Conservation (phyloP, 768 basidiomycete genomes). For the Auriculariales sp. region DNA sequence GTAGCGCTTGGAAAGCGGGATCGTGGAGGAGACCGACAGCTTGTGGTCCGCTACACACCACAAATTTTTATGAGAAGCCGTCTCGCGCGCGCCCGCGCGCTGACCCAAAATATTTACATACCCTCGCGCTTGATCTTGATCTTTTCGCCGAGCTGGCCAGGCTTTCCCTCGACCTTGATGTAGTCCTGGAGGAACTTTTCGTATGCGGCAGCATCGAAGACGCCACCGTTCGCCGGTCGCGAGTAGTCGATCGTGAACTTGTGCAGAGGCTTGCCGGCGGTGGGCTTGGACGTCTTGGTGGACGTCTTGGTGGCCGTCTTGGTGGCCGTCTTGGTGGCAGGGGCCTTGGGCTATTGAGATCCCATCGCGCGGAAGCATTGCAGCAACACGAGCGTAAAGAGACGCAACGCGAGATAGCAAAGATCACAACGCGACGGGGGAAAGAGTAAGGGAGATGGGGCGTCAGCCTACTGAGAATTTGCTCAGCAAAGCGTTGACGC, state of each 20-base stretch:
- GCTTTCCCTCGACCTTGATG: slow-evolving; percentile 86
- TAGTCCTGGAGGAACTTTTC: slow-evolving; percentile 90
- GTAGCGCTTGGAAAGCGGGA: slow-evolving; percentile 93
- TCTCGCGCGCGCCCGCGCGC: no score
- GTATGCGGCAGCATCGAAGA: slow-evolving; percentile 43
- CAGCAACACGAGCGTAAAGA: not conserved
- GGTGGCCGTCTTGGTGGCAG: slow-evolving; percentile 31
- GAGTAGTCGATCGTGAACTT: slow-evolving; percentile 83
- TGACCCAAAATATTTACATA: slow-evolving; percentile 24
- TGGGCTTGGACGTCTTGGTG: slow-evolving; percentile 42
- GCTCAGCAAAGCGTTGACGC: slow-evolving; percentile 79
- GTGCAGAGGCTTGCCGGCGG: slow-evolving; percentile 39
- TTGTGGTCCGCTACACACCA: slow-evolving; percentile 48
- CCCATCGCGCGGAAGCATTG: not conserved
- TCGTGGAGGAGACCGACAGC: slow-evolving; percentile 71
- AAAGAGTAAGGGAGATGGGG: slow-evolving; percentile 20
- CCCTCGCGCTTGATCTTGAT: slow-evolving; percentile 82
- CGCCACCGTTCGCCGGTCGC: slow-evolving; percentile 52
- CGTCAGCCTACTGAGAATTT: slow-evolving; percentile 84
- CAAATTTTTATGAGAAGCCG: not conserved
- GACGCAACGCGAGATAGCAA: no score
- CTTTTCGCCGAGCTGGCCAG: slow-evolving; percentile 81
- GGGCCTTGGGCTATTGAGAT: slow-evolving; percentile 6
- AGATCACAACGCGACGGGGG: slow-evolving; percentile 16
- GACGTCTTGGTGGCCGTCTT: slow-evolving; percentile 35